Base-by-base conservation (phyloP, 495 filamentous ascomycete species). In the Neurospora sp. region DNA sequence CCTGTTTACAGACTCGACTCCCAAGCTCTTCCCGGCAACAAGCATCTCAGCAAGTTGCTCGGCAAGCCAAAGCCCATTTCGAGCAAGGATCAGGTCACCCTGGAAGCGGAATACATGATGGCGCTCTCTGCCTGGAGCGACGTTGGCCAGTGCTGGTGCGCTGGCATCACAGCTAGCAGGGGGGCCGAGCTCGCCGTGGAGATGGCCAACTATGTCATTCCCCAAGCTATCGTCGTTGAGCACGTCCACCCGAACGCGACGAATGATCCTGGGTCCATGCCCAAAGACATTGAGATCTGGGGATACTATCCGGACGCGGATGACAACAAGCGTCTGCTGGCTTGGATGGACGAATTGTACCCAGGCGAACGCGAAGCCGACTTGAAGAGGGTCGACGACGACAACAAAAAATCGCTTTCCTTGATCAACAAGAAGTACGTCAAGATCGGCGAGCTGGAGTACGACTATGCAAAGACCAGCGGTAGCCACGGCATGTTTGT, bases 131-230 rank as follows among this genome's bases (percentile, higher is more conserved):
- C 78, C 39, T 92, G 91, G 88, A 79, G 84, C 4, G 88, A 93
- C 39, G 84, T 88, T 23, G 89, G 88, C 39, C 87, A 93, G 54
- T 92, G 90, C 80, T 93, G 89, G 88, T 92, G 91, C 80, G 84
- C 85, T 44, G 87, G 82, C 27, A 80, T 79, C 46, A 76, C 66
- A 69, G 73, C 18, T 46, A 41, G 27, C 71, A 75, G 14, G 69
- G 76, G 74, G 69, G 80, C 85, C 37, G 79, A 83, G 74, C 74
- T 93, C 14, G 80, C 79, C 23, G 84, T 93, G 70, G 71, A 82
- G 40, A 80, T 87, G 31, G 78, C 82, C 39, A 77, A 80, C 40
- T 39, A 75, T 5, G 83, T 93, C 71, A 85, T 86, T 74, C 88
- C 90, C 4, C 84, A 85, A 39, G 77, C 87, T 70, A 73, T 93